Percentiles rank a stretch among this genome's conserved stretches.
phyloP scores from a whole-genome alignment of 2,329 filamentous ascomycete species.

The Coniella vitis region DNA sequence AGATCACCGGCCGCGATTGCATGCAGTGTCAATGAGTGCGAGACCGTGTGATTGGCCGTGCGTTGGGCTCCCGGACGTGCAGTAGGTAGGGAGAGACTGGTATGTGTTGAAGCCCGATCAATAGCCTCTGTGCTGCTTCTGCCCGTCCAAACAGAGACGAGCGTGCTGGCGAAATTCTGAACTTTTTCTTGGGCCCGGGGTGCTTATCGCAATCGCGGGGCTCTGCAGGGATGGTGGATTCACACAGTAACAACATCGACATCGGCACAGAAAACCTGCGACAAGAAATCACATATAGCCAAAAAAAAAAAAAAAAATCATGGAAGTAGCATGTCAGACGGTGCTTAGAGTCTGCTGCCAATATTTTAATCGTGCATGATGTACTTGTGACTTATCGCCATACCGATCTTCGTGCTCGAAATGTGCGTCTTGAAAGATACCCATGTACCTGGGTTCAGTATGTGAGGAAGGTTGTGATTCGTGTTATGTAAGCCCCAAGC shows the following conservation, averaged over 20 bases:
- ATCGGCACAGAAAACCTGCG: no score
- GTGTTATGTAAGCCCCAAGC: conserved; percentile 10
- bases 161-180: background rate
- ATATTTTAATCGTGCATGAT: no score
- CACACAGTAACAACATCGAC: background rate
- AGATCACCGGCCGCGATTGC: conserved; percentile 1
- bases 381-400: no score
- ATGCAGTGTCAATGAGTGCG: conserved; percentile 10
- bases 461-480: no score
- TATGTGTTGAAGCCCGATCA: conserved; percentile 12
- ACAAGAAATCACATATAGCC: no score
- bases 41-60: conserved; percentile 12
- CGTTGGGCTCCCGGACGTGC: background rate
- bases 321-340: no score
- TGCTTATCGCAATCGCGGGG: conserved; percentile 11
- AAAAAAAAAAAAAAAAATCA: no score
- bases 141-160: conserved; percentile 1
- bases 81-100: conserved; percentile 6
- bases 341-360: no score
- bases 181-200: conserved; percentile 8
- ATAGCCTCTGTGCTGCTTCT: background rate
- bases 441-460: no score
- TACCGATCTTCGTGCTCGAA: no score
- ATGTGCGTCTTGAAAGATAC: no score
- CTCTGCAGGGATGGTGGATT: conserved; percentile 7